Evolutionary conservation across 192 early-diverging fungal species (phyloP), one percentile per base, ranked within the genome.

Genomic region (Coemansia sp.): DNA sequence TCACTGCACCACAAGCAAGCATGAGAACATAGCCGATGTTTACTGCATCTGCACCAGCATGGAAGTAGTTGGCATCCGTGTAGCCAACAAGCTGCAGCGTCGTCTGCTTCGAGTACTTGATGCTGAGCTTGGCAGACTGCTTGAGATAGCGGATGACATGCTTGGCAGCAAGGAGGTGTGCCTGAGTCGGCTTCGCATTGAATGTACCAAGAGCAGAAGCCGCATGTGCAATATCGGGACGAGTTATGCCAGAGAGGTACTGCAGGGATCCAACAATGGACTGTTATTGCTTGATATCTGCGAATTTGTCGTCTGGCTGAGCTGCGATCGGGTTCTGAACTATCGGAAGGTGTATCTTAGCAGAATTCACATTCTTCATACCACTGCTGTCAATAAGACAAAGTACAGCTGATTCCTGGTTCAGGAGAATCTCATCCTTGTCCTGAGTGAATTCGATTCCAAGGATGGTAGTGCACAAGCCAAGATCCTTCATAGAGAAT

Each of bases 241-340:
- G 27, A 20, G 40, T 36, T 4, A 64, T 41, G 14, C 53, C 29
- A 20, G 54, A 29, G 13, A 64, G 41, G 31, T 64, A 56, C 54
- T 64, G 62, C 14, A 57, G 53, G 2, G 54, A 64, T 47, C 62
- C 62, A 23, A 64, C 44, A 22, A 56, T 40, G 13, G 41, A 45
- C 23, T 57, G 53, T 15, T 48, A 57, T 27, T 56, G n/a, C 30
- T 34, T 29, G 36, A 31, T 55, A 9, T 63, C 61, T 0, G 52
- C 61, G 5, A 54, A 15, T 42, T 63, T 31, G 28, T 63, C 61
- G n/a, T 54, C 40, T 19, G 15, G 11, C 3, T 15, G 20, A 4
- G 40, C 30, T 13, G 38, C 19, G 6, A 34, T n/a, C 4, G 30
- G 38, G 6, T 63, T 55, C 5, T 22, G 19, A 11, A 28, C 9